Conservation (phyloP, 495 filamentous ascomycete species). For the Daldinia vernicosa region DNA sequence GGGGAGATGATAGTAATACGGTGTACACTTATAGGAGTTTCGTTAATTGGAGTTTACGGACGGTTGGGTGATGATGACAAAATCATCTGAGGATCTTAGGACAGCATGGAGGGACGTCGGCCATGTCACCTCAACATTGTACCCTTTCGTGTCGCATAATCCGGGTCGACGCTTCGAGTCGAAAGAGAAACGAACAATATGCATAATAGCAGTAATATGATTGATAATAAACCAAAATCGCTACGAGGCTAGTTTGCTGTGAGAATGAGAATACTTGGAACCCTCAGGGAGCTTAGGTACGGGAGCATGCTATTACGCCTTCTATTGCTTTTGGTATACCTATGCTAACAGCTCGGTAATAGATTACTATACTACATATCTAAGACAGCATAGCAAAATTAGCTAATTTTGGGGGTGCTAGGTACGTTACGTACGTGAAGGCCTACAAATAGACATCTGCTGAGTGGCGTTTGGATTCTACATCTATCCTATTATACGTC, state of each 20-base stretch:
- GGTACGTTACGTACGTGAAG: not conserved
- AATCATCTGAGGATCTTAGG: conserved; percentile 34
- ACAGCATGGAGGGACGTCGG: conserved; percentile 29
- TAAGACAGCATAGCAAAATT: not conserved
- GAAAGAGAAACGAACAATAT: conserved; percentile 16
- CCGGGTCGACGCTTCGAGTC: conserved; percentile 27
- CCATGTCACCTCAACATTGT: conserved; percentile 31
- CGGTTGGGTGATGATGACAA: conserved; percentile 32
- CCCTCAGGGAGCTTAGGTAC: not conserved
- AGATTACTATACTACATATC: too few relatives aligned
- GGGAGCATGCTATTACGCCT: not conserved
- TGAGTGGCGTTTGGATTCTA: not conserved
- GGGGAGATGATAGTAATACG: conserved; percentile 20
- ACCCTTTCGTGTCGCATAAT: conserved; percentile 35
- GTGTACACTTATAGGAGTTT: conserved; percentile 33
- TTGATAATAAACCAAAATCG: conserved; percentile 4
- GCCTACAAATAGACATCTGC: not conserved
- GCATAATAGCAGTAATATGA: conserved; percentile 37
- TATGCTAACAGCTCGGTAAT: not conserved
- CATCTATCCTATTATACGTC: not conserved
- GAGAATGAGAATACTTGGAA: not conserved
- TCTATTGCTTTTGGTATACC: not conserved
- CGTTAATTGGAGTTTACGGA: conserved; percentile 11
- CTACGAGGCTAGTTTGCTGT: not conserved
- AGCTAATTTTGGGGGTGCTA: not conserved